Evolutionary conservation across 202 grass and related monocot genomes (phyloP), one percentile per base, ranked within the genome.

Genomic region (Dendrocalamus latiflorus): DNA sequence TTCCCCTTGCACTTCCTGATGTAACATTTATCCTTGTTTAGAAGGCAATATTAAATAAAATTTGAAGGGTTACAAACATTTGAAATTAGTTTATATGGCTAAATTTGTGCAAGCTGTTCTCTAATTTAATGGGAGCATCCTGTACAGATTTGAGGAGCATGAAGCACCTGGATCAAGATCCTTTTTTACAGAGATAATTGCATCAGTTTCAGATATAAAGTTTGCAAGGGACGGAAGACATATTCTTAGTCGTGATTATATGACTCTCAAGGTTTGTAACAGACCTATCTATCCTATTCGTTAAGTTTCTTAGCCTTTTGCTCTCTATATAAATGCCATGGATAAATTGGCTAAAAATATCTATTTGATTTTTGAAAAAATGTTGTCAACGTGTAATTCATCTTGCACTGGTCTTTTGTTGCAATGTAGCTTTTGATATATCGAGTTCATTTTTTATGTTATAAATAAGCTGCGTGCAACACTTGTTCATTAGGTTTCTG

Each of bases 141-240:
- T 65, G 65, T 72, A 56, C 58, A 97, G 94, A 76, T 94, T 97
- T 76, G 89, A 97, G 72, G 94, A 94, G 86, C 91, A 90, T 86
- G 94, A 93, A 78, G 75, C 81, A 66, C 79, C 89, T 80, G 91
- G 89, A 65, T 51, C 33, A 17, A 94, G 91, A 84, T 94, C 91
- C 65, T 93, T 91, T 81, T 97, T 97, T 88, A 97, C 94, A 11
- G 94, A 97, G 81, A 97, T 97, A n/a, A n/a, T n/a, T n/a, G n/a
- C n/a, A n/a, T n/a, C n/a, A n/a, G n/a, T n/a, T n/a, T n/a, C n/a
- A n/a, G 94, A 97, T 77, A 88, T 97, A 81, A 97, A 91, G 83
- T 97, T 97, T 84, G 80, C 94, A 44, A 88, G 85, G 83, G 85
- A 88, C 21, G 91, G 94, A 70, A n/a, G n/a, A n/a, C n/a, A n/a